Conservation (phyloP, 306 rosid genomes). For the Quercus gilva region DNA sequence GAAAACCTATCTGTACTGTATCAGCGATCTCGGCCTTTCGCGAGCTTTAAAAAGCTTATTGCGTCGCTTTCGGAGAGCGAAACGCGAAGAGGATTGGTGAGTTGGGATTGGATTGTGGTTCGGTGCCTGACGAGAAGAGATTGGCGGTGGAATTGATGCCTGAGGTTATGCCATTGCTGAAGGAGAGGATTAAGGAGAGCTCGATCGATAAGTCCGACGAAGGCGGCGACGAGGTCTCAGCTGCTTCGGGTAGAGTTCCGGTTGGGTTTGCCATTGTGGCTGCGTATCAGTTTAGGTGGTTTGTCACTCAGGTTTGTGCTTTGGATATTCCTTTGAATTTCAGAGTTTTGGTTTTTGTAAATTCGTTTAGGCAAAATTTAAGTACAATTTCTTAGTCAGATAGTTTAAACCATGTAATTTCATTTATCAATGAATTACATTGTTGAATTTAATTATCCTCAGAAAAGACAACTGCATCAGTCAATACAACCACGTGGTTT, state of each 20-base stretch:
- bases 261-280: conserved; percentile 72
- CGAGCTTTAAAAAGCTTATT: conserved; percentile 42
- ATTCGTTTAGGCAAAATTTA: no score
- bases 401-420: rapidly evolving
- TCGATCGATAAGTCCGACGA: conserved; percentile 63
- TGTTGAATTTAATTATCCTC: no score
- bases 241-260: conserved; percentile 79
- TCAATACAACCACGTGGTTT: no score
- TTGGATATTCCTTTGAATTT: neutral
- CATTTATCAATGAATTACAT: no score
- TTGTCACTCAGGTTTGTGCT: conserved; percentile 66
- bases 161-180: conserved; percentile 55
- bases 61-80: conserved; percentile 14
- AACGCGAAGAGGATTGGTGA: conserved; percentile 34
- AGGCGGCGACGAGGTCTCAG: conserved; percentile 51
- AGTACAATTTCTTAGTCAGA: no score
- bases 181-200: conserved; percentile 70
- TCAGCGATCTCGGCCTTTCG: conserved; percentile 46
- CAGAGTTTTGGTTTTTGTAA: neutral
- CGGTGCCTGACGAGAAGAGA: conserved; percentile 47
- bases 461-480: no score
- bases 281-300: conserved; percentile 84
- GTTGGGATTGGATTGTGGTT: conserved; percentile 39
- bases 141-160: conserved; percentile 61
- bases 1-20: conserved; percentile 35